These are phyloP conservation scores for Hypholoma fasciculare DNA, from an alignment of 768 basidiomycete species.

Conservation along the genomic window DNA sequence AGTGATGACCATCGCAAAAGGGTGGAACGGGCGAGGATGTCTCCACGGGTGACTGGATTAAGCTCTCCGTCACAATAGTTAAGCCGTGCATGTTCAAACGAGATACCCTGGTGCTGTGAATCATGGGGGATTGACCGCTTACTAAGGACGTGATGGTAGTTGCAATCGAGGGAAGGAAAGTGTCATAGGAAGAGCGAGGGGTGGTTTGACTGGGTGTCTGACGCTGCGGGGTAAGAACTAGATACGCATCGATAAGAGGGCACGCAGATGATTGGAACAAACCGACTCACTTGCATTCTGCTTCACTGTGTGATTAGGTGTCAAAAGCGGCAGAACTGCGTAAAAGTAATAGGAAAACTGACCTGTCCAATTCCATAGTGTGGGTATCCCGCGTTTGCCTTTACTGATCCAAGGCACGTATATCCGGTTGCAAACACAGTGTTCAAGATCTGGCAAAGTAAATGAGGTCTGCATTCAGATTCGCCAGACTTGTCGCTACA, in stretches of 20 bases:
- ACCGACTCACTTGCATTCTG: background rate
- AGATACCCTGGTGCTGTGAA: background rate
- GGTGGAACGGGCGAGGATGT: background rate
- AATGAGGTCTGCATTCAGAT: background rate
- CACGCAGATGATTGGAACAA: background rate
- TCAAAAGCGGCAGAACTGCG: background rate
- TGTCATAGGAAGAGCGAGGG: background rate
- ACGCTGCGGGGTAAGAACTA: background rate
- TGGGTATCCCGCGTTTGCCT: background rate
- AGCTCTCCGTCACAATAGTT: background rate
- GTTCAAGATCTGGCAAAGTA: background rate
- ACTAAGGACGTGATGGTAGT: background rate
- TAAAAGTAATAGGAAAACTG: background rate
- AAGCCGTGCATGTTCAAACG: background rate
- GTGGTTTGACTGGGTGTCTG: background rate
- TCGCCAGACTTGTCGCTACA: background rate
- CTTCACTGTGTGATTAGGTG: background rate
- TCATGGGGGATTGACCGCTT: background rate
- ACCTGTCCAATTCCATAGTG: background rate
- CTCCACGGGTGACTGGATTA: background rate
- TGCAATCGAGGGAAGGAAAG: background rate
- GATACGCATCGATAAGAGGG: background rate
- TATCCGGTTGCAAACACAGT: conserved; percentile 1
- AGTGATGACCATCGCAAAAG: background rate
- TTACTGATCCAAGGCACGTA: conserved; percentile 1